Evolutionary conservation across 331 rosid genomes (phyloP).

Genomic region (Acacia pycnantha): DNA sequence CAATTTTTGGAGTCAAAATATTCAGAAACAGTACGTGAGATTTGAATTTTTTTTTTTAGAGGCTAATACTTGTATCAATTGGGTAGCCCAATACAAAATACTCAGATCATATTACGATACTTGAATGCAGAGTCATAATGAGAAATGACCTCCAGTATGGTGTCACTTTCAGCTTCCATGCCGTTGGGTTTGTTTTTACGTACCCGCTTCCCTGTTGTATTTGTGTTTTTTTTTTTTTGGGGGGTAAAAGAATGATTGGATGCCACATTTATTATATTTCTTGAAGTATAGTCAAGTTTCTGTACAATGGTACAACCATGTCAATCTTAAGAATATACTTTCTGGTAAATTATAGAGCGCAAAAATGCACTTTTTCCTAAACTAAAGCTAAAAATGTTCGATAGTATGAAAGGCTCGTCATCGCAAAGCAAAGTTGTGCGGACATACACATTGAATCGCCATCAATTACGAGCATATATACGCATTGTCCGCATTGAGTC

Average conservation of each 20-base stretch:
- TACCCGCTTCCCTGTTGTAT: not conserved
- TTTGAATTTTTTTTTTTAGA: not conserved
- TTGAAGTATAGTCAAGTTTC: constrained; percentile 42
- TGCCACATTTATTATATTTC: constrained; percentile 42
- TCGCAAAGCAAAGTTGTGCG: constrained; percentile 14
- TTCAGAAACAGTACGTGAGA: no score
- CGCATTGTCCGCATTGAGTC: constrained; percentile 10
- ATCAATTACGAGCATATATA: constrained; percentile 11
- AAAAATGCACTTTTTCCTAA: constrained; percentile 32
- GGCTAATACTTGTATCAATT: not conserved
- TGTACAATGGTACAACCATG: constrained; percentile 55
- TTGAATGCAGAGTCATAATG: no score
- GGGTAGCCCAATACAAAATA: no score
- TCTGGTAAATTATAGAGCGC: constrained; percentile 39
- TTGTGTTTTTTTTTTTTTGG: no score
- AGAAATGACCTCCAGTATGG: no score
- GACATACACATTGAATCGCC: constrained; percentile 18
- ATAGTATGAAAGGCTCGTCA: constrained; percentile 21
- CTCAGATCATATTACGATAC: no score
- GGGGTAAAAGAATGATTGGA: not conserved
- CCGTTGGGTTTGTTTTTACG: not conserved
- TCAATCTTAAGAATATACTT: constrained; percentile 31
- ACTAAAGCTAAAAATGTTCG: constrained; percentile 17
- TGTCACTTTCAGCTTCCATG: no score
- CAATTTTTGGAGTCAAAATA: no score